Conservation (phyloP, 768 basidiomycete genomes). For the Naganishia friedmannii region DNA sequence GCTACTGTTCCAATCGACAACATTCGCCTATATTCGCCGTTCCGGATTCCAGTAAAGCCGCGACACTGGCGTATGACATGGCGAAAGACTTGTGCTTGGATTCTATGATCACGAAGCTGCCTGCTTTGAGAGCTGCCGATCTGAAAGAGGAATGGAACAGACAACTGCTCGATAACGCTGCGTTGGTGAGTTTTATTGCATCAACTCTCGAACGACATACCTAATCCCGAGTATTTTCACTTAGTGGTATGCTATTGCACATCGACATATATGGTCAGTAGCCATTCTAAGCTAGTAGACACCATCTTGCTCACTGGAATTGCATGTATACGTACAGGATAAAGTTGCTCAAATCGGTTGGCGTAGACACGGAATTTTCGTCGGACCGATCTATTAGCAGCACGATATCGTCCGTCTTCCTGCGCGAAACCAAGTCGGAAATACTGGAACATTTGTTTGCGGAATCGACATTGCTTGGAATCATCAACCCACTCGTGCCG, state of each 20-base stretch:
- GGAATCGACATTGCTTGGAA: conserved; percentile 4
- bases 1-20: conserved; percentile 1
- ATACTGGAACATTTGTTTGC: conserved; percentile 8
- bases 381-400: conserved; percentile 1
- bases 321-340: not conserved
- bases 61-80: not conserved
- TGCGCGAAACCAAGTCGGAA: conserved; percentile 5
- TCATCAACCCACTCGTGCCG: not conserved
- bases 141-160: conserved; percentile 2
- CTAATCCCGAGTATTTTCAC: not conserved
- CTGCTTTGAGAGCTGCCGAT: not conserved
- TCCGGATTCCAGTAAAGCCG: not conserved
- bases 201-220: not conserved
- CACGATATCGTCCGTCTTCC: not conserved
- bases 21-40: not conserved
- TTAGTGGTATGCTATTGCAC: conserved; percentile 8
- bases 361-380: not conserved
- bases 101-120: not conserved
- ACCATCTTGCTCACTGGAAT: not conserved
- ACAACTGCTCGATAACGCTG: not conserved
- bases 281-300: not conserved
- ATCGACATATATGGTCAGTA: conserved; percentile 5
- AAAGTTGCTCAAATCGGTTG: not conserved
- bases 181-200: not conserved
- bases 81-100: conserved; percentile 8